Conservation (phyloP, 1,284 basidiomycete genomes). For the Somion occarium region DNA sequence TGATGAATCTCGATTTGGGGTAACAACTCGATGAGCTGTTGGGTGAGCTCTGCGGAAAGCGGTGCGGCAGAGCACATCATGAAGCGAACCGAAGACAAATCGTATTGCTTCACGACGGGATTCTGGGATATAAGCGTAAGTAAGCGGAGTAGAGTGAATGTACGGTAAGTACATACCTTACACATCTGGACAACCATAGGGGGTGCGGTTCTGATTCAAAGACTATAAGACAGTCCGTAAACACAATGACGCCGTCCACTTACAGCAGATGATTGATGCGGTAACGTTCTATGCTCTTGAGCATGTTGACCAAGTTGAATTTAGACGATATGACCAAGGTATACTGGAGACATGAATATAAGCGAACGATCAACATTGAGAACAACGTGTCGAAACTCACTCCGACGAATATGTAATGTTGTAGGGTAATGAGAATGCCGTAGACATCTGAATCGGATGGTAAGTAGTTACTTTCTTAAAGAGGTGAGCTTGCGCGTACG, state of each 20-base stretch:
- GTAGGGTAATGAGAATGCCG: conserved; percentile 62
- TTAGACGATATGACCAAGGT: conserved; percentile 61
- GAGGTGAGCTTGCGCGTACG: no score
- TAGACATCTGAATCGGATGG: conserved; percentile 53
- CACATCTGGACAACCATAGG: conserved; percentile 55
- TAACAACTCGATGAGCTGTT: conserved; percentile 48
- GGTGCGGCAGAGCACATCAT: conserved; percentile 74
- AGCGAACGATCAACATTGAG: no score
- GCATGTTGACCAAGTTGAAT: conserved; percentile 64
- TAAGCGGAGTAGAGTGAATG: no score
- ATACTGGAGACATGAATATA: conserved; percentile 14
- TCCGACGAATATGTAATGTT: conserved; percentile 37
- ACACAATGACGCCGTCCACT: conserved; percentile 17
- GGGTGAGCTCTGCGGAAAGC: conserved; percentile 59
- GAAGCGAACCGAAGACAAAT: conserved; percentile 56
- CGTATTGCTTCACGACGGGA: conserved; percentile 60
- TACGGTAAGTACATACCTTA: conserved; percentile 41
- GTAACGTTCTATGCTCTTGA: conserved; percentile 62
- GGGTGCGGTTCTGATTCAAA: conserved; percentile 52
- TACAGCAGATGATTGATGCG: conserved; percentile 61
- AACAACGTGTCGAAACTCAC: conserved; percentile 37
- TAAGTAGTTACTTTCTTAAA: no score
- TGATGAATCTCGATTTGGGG: conserved; percentile 61
- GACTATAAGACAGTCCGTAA: not conserved
- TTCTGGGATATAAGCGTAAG: conserved; percentile 36